Evolutionary conservation across 805 yeast species (phyloP).

Genomic region (Kluyveromyces aestuarii): DNA sequence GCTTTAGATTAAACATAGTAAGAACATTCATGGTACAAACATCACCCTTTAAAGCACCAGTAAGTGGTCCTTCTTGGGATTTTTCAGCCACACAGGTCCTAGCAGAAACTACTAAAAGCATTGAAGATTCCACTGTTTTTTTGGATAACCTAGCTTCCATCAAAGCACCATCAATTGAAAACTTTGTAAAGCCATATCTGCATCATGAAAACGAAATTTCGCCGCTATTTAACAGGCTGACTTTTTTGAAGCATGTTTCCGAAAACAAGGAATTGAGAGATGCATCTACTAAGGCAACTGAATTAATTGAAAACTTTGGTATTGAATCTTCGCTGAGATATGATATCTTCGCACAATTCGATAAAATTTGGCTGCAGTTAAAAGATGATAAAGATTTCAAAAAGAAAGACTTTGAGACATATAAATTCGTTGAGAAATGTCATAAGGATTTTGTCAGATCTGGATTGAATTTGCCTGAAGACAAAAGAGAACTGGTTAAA

Average conservation of each 20-base stretch:
- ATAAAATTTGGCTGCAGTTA: conserved; percentile 38
- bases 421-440: conserved; percentile 47
- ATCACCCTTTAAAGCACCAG: conserved; percentile 12
- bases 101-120: conserved; percentile 34
- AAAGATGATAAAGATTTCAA: conserved; percentile 23
- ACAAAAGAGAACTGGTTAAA: conserved; percentile 46
- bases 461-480: conserved; percentile 56
- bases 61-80: conserved; percentile 47
- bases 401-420: conserved; percentile 41
- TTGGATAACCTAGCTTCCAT: conserved; percentile 47
- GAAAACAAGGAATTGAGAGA: conserved; percentile 56
- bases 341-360: conserved; percentile 54
- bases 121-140: conserved; percentile 34
- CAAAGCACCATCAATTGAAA: conserved; percentile 45
- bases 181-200: conserved; percentile 45
- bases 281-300: conserved; percentile 58
- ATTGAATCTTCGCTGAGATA: conserved; percentile 60
- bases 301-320: conserved; percentile 42
- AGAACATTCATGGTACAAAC: conserved; percentile 1
- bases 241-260: conserved; percentile 70
- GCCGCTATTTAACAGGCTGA: conserved; percentile 40
- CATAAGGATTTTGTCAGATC: conserved; percentile 51
- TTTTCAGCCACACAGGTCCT: conserved; percentile 44
- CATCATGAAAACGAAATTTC: conserved; percentile 41
- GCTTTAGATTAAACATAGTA: not conserved